Evolutionary conservation across 2,329 filamentous ascomycete genomes (phyloP), one percentile per base, ranked within the genome.

Genomic region (Pseudogymnoascus sp.): DNA sequence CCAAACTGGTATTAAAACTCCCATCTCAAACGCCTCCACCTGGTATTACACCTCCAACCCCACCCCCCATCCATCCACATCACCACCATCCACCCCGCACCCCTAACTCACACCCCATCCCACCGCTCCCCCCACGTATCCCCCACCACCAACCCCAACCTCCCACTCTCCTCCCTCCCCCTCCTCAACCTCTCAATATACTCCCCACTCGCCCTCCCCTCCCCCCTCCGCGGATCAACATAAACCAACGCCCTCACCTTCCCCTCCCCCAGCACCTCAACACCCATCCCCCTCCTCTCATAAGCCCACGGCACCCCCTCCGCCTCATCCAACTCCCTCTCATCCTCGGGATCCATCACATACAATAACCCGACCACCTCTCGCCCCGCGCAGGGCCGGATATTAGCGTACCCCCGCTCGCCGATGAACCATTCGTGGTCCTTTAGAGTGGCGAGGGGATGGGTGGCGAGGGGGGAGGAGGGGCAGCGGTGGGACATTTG

Each of bases 371-470:
- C 68, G 16, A 45, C 18, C 40, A 31, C 47, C 11, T 16, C 4
- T n/a, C 51, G 3, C 14, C 16, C 39, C 79, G n/a, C 1, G 5
- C 51, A 23, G 11, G 40, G 51, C 1, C 31, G 51, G 14, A 90
- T 77, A 70, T 90, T 91, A 40, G 88, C 88, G 71, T 86, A 89
- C 12, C 86, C 86, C 1, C 86, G 80, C 54, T 77, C 73, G 70
- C 86, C 87, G 76, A 91, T 89, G 62, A 88, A 78, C 86, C 86
- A 91, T 51, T 73, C 76, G 78, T 85, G 88, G 42, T 77, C 76
- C 1, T 73, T 70, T 31, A 91, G 78, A 18, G 81, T 74, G 3
- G 80, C 87, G 61, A 88, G 73, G 62, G 83, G 83, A 21, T 66
- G 69, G 0, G 76, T 77, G 4, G 74, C 75, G 60, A 82, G 83